Evolutionary conservation across 768 basidiomycete genomes (phyloP), one percentile per base, ranked within the genome.

Genomic region (Kwoniella pini): DNA sequence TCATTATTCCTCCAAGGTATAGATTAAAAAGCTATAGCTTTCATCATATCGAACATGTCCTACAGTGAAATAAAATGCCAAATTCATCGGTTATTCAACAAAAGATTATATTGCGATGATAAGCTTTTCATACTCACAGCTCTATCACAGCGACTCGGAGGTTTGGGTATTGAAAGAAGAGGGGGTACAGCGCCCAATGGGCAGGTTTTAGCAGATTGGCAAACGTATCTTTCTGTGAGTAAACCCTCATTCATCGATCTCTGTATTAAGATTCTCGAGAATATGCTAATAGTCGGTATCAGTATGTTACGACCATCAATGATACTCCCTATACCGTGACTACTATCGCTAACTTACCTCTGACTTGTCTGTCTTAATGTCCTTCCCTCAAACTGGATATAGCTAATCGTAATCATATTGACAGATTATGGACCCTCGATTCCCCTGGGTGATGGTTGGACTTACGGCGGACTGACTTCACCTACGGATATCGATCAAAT

Each of bases 361-460:
- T 62, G 43, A 71, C 70, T 1, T 71, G 70, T 71, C 43, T 43
- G 66, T 65, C 7, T 9, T 4, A 4, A 7, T 13, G 12, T 30
- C 3, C 31, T 4, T 1, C 13, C 12, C 26, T 28, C 1, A 0
- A 26, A 15, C 22, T 27, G 15, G 42, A 28, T 4, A 38, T 21
- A 6, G 27, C 4, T 17, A 11, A 31, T 19, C 5, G 12, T 3
- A n/a, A 11, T 27, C 19, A 21, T 11, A 0, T 19, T 54, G 19
- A 6, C 39, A 69, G 67, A 72, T 21, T 72, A 72, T 45, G 70
- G 70, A 22, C 65, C 67, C 2, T 65, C 67, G 0, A 72, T 72
- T 28, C 70, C 70, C 0, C 63, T 72, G 4, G 65, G 65, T n/a
- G 40, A 60, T 3, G 65, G 52, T 3, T 72, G 67, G 70, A 61